Conservation (phyloP, 2,329 filamentous ascomycete species). For the Aspergillus sp. region DNA sequence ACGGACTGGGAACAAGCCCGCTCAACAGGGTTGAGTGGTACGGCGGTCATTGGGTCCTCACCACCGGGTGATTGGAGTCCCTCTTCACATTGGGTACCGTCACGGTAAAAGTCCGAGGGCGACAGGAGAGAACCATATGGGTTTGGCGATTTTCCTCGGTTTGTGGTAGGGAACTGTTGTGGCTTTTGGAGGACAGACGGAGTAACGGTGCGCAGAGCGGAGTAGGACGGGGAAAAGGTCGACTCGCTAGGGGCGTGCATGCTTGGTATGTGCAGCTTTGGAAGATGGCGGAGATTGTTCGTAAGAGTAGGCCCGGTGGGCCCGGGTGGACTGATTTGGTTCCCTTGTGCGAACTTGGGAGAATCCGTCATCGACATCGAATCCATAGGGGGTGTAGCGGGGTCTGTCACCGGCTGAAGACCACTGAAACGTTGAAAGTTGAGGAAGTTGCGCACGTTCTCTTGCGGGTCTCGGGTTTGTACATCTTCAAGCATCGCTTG, state of each 20-base stretch:
- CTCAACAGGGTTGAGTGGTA: constrained; percentile 69
- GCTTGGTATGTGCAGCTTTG: constrained; percentile 57
- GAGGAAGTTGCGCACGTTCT: constrained; percentile 90
- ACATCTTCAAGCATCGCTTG: constrained; percentile 70
- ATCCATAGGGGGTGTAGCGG: constrained; percentile 13
- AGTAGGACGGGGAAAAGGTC: constrained; percentile 19
- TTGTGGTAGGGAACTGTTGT: constrained; percentile 24
- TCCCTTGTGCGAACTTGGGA: constrained; percentile 8
- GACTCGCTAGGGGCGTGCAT: constrained; percentile 30
- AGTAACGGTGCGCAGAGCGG: constrained; percentile 31
- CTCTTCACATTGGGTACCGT: constrained; percentile 52
- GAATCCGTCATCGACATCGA: constrained; percentile 4
- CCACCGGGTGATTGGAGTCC: constrained; percentile 89
- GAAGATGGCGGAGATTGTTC: constrained; percentile 55
- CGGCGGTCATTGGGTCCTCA: constrained; percentile 78
- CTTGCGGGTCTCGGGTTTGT: constrained; percentile 76
- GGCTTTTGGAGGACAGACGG: constrained; percentile 23
- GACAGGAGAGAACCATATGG: constrained; percentile 31
- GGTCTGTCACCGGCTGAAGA: constrained; percentile 21
- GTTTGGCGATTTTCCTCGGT: constrained; percentile 24
- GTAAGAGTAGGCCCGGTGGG: constrained; percentile 19
- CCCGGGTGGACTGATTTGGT: neutral
- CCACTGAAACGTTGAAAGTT: constrained; percentile 68
- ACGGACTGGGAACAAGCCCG: constrained; percentile 86
- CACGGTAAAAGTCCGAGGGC: constrained; percentile 61